Conservation (phyloP, 2,329 filamentous ascomycete species). For the Aspergillus novofumigatus region DNA sequence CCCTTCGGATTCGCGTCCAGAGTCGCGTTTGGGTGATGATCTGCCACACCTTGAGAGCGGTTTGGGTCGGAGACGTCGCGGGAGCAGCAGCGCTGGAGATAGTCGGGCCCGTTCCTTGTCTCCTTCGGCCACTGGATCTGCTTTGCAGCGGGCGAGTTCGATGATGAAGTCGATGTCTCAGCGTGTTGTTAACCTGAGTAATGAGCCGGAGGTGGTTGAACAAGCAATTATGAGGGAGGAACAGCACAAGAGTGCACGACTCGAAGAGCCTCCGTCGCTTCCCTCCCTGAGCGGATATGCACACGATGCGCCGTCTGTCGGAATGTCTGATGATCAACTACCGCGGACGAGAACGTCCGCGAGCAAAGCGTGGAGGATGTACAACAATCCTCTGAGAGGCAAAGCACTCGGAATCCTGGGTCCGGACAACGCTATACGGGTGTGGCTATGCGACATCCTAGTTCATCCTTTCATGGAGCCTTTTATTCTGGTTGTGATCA, state of each 20-base stretch:
- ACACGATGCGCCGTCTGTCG: conserved; percentile 37
- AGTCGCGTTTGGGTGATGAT: conserved; percentile 58
- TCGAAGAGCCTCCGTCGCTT: conserved; percentile 50
- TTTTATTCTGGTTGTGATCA: conserved; percentile 77
- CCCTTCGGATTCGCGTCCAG: conserved; percentile 37
- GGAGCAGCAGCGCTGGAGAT: conserved; percentile 47
- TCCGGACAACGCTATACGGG: conserved; percentile 69
- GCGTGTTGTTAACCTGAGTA: conserved; percentile 94
- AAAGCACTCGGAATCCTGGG: conserved; percentile 82
- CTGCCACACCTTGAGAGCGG: conserved; percentile 58
- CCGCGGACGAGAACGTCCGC: conserved; percentile 28
- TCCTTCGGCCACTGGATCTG: conserved; percentile 57
- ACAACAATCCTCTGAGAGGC: conserved; percentile 75
- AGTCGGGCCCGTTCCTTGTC: conserved; percentile 54
- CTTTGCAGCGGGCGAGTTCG: conserved; percentile 66
- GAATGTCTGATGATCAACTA: conserved; percentile 33
- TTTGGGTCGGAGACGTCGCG: conserved; percentile 48
- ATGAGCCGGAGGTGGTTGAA: conserved; percentile 80
- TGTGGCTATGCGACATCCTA: conserved; percentile 73
- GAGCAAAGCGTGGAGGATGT: conserved; percentile 43
- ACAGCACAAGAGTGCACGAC: conserved; percentile 48
- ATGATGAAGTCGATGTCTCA: conserved; percentile 88
- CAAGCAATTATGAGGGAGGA: conserved; percentile 60
- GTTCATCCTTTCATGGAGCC: conserved; percentile 86
- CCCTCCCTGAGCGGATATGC: conserved; percentile 46